Evolutionary conservation across 83 land plant species (phyloP).

Genomic region (Picea abies): DNA sequence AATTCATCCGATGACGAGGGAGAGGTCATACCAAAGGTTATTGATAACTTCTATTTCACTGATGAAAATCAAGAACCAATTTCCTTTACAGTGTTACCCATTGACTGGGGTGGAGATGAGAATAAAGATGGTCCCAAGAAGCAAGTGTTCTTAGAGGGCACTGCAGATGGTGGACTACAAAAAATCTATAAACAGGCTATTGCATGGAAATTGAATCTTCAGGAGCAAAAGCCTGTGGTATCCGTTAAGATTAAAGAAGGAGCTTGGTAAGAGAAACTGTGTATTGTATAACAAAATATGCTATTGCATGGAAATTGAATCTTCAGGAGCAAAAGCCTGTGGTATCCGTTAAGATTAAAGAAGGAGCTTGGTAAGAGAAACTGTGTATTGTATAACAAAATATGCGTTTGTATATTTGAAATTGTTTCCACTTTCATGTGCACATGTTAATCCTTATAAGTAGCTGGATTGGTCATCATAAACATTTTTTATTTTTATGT

Average conservation of each 20-base stretch:
- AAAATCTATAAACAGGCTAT: slow-evolving; percentile 24
- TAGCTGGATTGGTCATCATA: no score
- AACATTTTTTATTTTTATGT: no score
- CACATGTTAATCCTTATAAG: no score
- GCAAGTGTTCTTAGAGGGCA: slow-evolving; percentile 46
- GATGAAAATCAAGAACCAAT: slow-evolving; percentile 34
- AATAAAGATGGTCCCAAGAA: neutral
- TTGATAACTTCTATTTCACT: slow-evolving; percentile 47
- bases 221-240: slow-evolving; percentile 26
- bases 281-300: no score
- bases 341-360: slow-evolving; percentile 40
- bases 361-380: neutral
- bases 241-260: slow-evolving; percentile 42
- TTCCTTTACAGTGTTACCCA: slow-evolving; percentile 52
- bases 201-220: slow-evolving; percentile 67
- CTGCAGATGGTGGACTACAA: slow-evolving; percentile 46
- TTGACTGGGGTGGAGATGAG: slow-evolving; percentile 29
- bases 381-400: no score
- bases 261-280: no score
- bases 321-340: slow-evolving; percentile 32
- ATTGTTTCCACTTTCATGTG: no score
- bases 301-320: slow-evolving; percentile 56
- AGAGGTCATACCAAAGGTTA: slow-evolving; percentile 25
- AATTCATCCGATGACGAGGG: slow-evolving; percentile 61
- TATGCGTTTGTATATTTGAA: no score